Evolutionary conservation across 1,284 basidiomycete genomes (phyloP).

Genomic region (Moniliella sp.): DNA sequence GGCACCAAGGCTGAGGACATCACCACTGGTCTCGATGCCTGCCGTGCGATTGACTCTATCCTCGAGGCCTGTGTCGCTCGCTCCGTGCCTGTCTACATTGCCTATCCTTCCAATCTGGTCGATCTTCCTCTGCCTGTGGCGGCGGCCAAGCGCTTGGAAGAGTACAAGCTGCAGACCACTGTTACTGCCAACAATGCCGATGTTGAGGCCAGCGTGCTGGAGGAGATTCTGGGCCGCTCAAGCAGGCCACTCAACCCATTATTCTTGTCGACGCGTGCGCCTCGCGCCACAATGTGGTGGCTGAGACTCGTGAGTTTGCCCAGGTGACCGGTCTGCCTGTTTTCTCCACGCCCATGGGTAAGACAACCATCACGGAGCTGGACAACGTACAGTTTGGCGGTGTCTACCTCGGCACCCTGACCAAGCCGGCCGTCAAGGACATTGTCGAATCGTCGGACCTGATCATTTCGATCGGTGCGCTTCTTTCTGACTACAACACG

Average conservation of each 20-base stretch:
- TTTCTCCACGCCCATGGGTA: constrained; percentile 63
- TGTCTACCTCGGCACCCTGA: constrained; percentile 38
- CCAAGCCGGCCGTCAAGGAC: constrained; percentile 44
- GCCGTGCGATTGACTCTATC: constrained; percentile 52
- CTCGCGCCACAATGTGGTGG: constrained; percentile 51
- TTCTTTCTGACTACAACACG: constrained; percentile 76
- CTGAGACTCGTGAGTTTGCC: constrained; percentile 50
- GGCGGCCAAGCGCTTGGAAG: constrained; percentile 41
- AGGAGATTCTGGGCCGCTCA: constrained; percentile 47
- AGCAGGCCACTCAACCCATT: constrained; percentile 48
- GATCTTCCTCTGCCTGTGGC: constrained; percentile 33
- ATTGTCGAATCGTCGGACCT: constrained; percentile 64
- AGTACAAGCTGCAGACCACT: constrained; percentile 43
- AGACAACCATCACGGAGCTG: constrained; percentile 56
- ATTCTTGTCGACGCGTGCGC: constrained; percentile 75
- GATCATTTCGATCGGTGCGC: constrained; percentile 56
- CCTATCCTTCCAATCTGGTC: constrained; percentile 68
- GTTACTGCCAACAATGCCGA: constrained; percentile 37
- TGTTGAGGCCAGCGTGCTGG: constrained; percentile 37
- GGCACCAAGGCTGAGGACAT: no score
- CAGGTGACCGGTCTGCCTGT: constrained; percentile 41
- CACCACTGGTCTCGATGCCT: constrained; percentile 16
- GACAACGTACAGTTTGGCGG: constrained; percentile 62
- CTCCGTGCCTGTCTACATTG: constrained; percentile 67
- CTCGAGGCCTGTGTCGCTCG: constrained; percentile 49